Conservation (phyloP, 2,329 filamentous ascomycete genomes). For the Sporothrix brasiliensis region DNA sequence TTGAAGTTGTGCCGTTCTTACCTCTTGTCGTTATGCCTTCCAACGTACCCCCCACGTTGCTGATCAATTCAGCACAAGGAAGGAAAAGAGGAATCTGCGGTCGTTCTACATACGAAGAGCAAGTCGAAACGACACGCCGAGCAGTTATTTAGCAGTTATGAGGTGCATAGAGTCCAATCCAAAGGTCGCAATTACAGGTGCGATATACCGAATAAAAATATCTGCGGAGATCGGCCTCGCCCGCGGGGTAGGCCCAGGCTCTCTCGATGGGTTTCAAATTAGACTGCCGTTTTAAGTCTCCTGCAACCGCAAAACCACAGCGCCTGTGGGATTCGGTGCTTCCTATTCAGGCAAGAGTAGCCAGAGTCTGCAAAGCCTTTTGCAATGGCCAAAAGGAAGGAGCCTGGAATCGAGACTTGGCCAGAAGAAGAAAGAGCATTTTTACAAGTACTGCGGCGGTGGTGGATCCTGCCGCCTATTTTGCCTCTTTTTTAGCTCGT, state of each 20-base stretch:
- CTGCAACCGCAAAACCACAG: background rate
- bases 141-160: background rate
- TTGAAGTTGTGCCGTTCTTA: background rate
- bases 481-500: background rate
- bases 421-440: slow-evolving; percentile 13
- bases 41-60: background rate
- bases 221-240: background rate
- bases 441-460: background rate
- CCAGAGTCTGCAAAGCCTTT: background rate
- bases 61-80: background rate
- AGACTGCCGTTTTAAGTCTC: background rate
- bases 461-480: background rate
- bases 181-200: background rate
- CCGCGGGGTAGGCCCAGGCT: background rate
- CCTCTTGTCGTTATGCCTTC: background rate
- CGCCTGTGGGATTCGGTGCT: background rate
- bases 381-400: background rate
- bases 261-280: no score
- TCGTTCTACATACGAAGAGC: background rate
- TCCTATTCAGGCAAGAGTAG: slow-evolving; percentile 24
- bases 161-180: background rate
- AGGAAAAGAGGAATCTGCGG: background rate
- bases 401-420: background rate
- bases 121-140: background rate
- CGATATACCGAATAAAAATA: background rate